These are phyloP conservation scores for Solanum etuberosum DNA, from an alignment of 257 asterid genomes.

Conservation along the genomic window DNA sequence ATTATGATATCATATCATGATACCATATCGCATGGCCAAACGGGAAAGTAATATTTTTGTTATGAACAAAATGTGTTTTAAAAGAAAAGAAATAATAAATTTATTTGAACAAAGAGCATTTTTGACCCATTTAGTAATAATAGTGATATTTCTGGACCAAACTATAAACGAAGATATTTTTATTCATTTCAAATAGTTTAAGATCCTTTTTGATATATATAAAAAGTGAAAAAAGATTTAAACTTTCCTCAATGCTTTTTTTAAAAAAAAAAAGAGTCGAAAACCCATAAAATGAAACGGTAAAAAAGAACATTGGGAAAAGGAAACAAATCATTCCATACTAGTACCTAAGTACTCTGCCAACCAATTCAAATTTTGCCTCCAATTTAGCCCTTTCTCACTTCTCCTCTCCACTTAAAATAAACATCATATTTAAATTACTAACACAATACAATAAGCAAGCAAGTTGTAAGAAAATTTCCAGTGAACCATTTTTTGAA, in stretches of 20 bases:
- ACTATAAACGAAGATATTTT: no score
- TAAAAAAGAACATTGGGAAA: neutral
- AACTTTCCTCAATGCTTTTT: neutral
- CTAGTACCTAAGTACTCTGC: neutral
- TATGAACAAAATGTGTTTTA: no score
- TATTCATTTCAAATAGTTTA: no score
- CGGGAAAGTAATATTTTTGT: no score
- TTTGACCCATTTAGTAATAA: no score
- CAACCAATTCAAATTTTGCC: slow-evolving; percentile 9
- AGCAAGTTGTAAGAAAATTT: neutral
- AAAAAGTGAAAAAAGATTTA: neutral
- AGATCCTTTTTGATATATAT: no score
- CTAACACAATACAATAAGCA: neutral
- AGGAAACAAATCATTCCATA: neutral
- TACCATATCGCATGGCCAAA: no score
- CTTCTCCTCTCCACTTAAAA: slow-evolving; percentile 5
- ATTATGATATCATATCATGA: no score
- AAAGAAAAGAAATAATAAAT: no score
- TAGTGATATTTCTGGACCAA: no score
- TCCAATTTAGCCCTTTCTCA: neutral
- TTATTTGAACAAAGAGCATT: no score
- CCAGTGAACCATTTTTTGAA: neutral
- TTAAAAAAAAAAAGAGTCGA: neutral
- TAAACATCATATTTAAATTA: neutral
- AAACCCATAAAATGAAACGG: neutral